Evolutionary conservation across 495 filamentous ascomycete genomes (phyloP), one percentile per base, ranked within the genome.

Genomic region (Penicilliopsis zonata): DNA sequence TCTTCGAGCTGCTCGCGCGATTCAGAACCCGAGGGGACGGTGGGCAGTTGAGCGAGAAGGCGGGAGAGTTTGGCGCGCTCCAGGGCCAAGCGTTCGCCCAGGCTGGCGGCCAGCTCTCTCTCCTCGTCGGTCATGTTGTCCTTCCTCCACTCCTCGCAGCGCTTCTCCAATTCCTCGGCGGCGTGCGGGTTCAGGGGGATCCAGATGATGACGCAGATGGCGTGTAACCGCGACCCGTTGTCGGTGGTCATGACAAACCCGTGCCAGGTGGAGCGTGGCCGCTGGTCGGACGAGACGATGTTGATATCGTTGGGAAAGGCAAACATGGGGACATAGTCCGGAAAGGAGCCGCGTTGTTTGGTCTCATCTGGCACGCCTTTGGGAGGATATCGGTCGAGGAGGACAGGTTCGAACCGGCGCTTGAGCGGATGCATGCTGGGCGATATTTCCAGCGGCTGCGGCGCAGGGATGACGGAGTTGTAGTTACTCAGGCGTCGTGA

Each of bases 241-340:
- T 79, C 78, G 25, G 78, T 82, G 3, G 90, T 98, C 90, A 98
- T 96, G 36, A 83, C 86, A 52, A 96, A 98, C 25, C 90, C 90
- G 64, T 98, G 90, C 90, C 90, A 98, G 13, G 88, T 94, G 26
- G 90, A 81, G 34, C 86, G 68, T 2, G 90, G 90, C 38, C 85
- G 71, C 48, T 96, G 86, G 47, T 98, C 90, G 2, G 85, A 85
- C 6, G 90, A 94, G 5, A 96, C 82, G 31, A 98, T 88, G 35
- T 85, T 84, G 44, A 98, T 84, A 56, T 98, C 90, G 53, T 98
- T 94, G 17, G 90, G 90, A 46, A 96, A 98, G 13, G 90, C 86
- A 47, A 96, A 98, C 90, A 98, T 96, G 16, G 90, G 90, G 22
- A 98, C 84, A 44, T 94, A 96, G 48, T 98, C 88, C 3, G 90